phyloP scores from a whole-genome alignment of 1,284 basidiomycete species.

The Microbotryomycetes sp. region DNA sequence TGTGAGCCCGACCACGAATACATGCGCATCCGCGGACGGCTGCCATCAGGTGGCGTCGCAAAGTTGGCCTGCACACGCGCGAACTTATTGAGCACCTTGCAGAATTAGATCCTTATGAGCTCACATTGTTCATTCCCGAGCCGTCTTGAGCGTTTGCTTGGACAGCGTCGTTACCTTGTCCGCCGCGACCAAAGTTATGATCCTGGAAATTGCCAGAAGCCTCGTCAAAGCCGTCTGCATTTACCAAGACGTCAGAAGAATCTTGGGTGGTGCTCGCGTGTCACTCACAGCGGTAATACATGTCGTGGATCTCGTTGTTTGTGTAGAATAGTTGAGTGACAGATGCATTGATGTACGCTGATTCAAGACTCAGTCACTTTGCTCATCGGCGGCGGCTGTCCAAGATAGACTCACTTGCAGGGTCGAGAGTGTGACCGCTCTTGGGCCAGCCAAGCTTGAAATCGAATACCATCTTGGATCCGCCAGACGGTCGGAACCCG shows the following conservation, averaged over 20 bases:
- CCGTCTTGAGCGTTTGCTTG: conserved; percentile 94
- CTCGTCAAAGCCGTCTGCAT: conserved; percentile 74
- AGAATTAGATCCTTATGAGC: conserved; percentile 42
- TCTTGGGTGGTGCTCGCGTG: conserved; percentile 6
- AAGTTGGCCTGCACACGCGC: conserved; percentile 47
- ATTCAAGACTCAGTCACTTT: conserved; percentile 46
- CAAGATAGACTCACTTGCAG: not conserved
- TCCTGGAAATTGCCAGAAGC: conserved; percentile 81
- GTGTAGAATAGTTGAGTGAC: conserved; percentile 91
- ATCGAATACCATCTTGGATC: conserved; percentile 54
- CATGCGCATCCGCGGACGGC: conserved; percentile 86
- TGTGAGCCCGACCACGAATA: conserved; percentile 86
- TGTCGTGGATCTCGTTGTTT: conserved; percentile 55
- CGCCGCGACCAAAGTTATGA: conserved; percentile 86
- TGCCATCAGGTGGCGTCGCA: conserved; percentile 47
- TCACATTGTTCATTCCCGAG: conserved; percentile 72
- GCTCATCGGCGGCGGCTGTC: conserved; percentile 40
- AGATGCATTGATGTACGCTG: conserved; percentile 75
- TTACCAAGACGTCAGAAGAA: not conserved
- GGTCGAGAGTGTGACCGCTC: conserved; percentile 40
- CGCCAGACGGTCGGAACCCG: conserved; percentile 72
- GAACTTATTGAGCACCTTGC: not conserved
- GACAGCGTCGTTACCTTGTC: conserved; percentile 76
- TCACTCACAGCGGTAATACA: conserved; percentile 46
- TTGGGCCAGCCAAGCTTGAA: conserved; percentile 56